phyloP scores from a whole-genome alignment of 2,329 filamentous ascomycete species.

The Alternaria brassicicola region DNA sequence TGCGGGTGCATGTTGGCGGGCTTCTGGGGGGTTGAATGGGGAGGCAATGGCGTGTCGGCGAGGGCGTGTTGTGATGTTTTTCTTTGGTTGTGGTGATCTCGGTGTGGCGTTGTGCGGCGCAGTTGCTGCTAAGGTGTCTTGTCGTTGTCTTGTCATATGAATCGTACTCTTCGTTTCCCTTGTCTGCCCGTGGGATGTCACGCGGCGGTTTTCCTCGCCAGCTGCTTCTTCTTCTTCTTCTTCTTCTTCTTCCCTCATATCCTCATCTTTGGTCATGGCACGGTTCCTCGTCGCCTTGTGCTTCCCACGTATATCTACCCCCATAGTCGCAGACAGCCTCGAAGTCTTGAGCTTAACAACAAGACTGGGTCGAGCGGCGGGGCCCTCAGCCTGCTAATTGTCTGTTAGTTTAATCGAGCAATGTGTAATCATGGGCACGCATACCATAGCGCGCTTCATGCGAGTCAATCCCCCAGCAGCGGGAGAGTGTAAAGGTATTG shows the following conservation, averaged over 20 bases:
- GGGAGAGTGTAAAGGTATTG: background rate
- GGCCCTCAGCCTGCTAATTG: background rate
- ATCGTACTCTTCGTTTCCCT: background rate
- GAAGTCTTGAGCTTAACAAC: background rate
- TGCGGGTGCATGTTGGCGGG: background rate
- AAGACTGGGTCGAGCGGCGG: background rate
- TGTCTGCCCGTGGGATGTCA: background rate
- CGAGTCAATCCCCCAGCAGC: background rate
- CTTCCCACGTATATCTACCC: background rate
- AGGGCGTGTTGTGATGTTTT: background rate
- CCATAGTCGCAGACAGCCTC: background rate
- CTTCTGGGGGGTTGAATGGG: background rate
- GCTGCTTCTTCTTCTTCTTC: background rate
- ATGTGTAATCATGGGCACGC: background rate
- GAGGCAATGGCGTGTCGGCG: background rate
- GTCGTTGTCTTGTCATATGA: background rate
- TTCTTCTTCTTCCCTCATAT: background rate
- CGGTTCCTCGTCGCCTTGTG: background rate
- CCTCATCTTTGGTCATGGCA: background rate
- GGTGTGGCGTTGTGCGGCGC: background rate
- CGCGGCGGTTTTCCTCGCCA: rapidly evolving
- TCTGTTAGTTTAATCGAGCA: background rate
- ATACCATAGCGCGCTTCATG: background rate
- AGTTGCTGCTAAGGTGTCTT: background rate
- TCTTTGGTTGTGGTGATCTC: background rate